phyloP scores from a whole-genome alignment of 2,329 filamentous ascomycete genomes.

The Plectosphaerella cucumerina region DNA sequence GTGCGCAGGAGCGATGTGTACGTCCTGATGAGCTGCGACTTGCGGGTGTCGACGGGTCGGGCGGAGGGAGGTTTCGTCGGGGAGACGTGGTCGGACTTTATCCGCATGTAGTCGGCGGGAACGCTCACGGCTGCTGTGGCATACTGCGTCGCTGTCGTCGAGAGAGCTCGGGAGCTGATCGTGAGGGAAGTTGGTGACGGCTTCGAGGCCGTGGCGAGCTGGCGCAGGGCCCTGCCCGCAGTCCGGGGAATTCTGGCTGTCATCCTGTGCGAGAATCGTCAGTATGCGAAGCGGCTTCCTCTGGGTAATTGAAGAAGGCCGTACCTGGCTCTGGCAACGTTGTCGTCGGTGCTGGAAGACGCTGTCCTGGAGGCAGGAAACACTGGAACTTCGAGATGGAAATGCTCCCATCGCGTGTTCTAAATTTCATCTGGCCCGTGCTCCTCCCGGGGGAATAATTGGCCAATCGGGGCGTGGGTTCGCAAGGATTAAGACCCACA shows the following conservation, averaged over 20 bases:
- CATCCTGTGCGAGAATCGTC: constrained; percentile 4
- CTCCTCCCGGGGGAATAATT: neutral
- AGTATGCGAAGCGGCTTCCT: neutral
- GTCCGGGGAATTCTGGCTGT: constrained; percentile 12
- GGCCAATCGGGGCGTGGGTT: constrained; percentile 6
- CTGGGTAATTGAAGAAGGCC: neutral
- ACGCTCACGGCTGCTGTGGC: constrained; percentile 20
- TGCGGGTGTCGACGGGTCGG: constrained; percentile 79
- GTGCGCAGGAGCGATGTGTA: constrained; percentile 87
- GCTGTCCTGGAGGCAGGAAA: constrained; percentile 6
- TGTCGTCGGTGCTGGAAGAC: constrained; percentile 4
- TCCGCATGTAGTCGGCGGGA: constrained; percentile 18
- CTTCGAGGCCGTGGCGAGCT: constrained; percentile 8
- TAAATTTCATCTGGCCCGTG: constrained; percentile 13
- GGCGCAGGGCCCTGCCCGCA: constrained; percentile 11
- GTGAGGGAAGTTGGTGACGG: constrained; percentile 9
- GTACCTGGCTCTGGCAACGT: constrained; percentile 7
- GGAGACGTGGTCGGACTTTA: constrained; percentile 48
- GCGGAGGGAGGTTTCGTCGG: constrained; percentile 82
- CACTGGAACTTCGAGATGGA: constrained; percentile 9
- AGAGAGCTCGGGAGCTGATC: constrained; percentile 13
- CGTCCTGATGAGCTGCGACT: constrained; percentile 79
- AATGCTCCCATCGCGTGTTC: constrained; percentile 8
- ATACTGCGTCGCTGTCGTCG: constrained; percentile 18
- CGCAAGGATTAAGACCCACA: too few species aligned